These are phyloP conservation scores for Besnoitia besnoiti DNA, from an alignment of 169 alveolate genomes.

Conservation along the genomic window DNA sequence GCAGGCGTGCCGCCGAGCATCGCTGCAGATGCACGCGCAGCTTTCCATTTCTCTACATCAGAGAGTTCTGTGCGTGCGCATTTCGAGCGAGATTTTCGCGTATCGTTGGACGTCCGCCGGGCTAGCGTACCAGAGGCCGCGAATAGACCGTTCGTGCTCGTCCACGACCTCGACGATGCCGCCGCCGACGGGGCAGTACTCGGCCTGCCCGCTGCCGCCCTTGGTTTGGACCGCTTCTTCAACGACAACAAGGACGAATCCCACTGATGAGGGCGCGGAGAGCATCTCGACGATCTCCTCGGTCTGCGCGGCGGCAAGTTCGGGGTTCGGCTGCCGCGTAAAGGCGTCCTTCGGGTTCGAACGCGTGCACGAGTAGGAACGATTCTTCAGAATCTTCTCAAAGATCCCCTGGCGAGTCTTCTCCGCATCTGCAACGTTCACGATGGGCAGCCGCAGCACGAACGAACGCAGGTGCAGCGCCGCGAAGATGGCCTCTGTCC, in stretches of 20 bases:
- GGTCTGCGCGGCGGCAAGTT: slow-evolving; percentile 26
- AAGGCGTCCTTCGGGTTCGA: slow-evolving; percentile 27
- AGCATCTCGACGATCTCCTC: slow-evolving; percentile 15
- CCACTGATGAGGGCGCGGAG: slow-evolving; percentile 12
- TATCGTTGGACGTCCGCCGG: too few relatives aligned
- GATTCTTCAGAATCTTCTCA: slow-evolving; percentile 54
- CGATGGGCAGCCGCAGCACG: slow-evolving; percentile 33
- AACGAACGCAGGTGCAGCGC: slow-evolving; percentile 13
- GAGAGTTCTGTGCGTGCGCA: too few relatives aligned
- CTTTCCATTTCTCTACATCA: too few relatives aligned
- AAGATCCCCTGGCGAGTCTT: slow-evolving; percentile 48
- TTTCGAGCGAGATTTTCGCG: too few relatives aligned
- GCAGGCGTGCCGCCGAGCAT: too few relatives aligned
- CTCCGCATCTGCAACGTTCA: slow-evolving; percentile 37
- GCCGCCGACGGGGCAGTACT: slow-evolving; percentile 63
- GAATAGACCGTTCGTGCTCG: background rate
- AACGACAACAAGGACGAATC: slow-evolving; percentile 60
- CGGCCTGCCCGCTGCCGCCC: background rate
- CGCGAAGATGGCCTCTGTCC: slow-evolving; percentile 19
- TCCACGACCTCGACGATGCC: slow-evolving; percentile 51
- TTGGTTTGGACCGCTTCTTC: background rate
- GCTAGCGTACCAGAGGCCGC: slow-evolving; percentile 6
- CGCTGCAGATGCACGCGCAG: too few relatives aligned
- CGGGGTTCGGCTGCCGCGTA: slow-evolving; percentile 37
- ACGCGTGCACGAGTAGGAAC: slow-evolving; percentile 44